Evolutionary conservation across 345 rosid species (phyloP).

Genomic region (Brassica carinata): DNA sequence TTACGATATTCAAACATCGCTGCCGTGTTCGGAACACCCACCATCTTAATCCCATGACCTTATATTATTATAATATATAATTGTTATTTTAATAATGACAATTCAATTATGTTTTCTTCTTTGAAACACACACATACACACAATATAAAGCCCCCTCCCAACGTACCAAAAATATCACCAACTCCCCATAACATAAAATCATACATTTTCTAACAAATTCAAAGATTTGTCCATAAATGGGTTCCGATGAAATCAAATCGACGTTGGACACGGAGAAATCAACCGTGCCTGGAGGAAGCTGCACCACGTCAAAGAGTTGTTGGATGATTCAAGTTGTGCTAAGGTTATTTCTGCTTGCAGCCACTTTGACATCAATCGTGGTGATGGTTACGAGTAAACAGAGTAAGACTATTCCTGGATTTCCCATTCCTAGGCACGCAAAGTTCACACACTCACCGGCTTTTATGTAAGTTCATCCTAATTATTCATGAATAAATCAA

Average conservation of each 20-base stretch:
- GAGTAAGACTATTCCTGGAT: slow-evolving; percentile 41
- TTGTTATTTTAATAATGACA: not conserved
- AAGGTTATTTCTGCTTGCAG: slow-evolving; percentile 59
- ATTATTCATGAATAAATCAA: not conserved
- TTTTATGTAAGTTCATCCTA: slow-evolving; percentile 55
- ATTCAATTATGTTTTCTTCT: slow-evolving; percentile 23
- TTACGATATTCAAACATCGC: slow-evolving; percentile 19
- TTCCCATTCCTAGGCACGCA: slow-evolving; percentile 31
- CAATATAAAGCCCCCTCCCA: slow-evolving; percentile 22
- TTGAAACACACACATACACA: not conserved
- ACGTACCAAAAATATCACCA: slow-evolving; percentile 17
- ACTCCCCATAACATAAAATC: slow-evolving; percentile 15
- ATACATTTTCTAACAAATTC: not conserved
- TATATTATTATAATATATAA: slow-evolving; percentile 21
- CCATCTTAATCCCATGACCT: slow-evolving; percentile 19
- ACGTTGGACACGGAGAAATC: slow-evolving; percentile 27
- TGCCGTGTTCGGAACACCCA: slow-evolving; percentile 34
- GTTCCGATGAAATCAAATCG: slow-evolving; percentile 36
- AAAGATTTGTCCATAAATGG: slow-evolving; percentile 18
- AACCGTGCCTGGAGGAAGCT: slow-evolving; percentile 8
- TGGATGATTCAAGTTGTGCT: slow-evolving; percentile 48
- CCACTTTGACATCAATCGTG: slow-evolving; percentile 50
- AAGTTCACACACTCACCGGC: slow-evolving; percentile 77
- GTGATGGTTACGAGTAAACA: slow-evolving; percentile 69
- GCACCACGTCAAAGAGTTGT: slow-evolving; percentile 21